Evolutionary conservation across 805 yeast genomes (phyloP), one percentile per base, ranked within the genome.

Genomic region (Alloascoidea hylecoeti): DNA sequence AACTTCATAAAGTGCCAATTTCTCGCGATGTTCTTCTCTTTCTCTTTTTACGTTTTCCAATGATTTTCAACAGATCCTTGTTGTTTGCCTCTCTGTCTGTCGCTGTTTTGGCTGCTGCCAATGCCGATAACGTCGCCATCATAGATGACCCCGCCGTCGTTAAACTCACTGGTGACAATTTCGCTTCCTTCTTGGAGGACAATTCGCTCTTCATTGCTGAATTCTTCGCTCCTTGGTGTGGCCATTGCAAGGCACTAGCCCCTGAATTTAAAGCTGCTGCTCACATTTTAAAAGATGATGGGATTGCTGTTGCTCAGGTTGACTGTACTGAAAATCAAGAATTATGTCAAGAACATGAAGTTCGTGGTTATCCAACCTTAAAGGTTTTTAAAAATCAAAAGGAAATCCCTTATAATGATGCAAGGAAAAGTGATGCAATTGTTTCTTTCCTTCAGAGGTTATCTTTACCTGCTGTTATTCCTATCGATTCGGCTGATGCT

Each of bases 141-240:
- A 23, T 23, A 9, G 30, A 23, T 23, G 30, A 23, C 2, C 42
- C 53, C 16, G 39, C 46, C 18, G 60, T 72, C 15, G 47, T 66
- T 32, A 64, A 62, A 41, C 64, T 64, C 34, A 64, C 61, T 39
- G 75, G 66, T 42, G 55, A 58, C 37, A 68, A 60, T 40, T 23
- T 23, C n/a, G 30, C 9, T 23, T 9, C 30, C 9, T 23, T 23
- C n/a, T 23, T 23, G 30, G n/a, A 23, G n/a, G 30, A 23, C 13
- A 9, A 23, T n/a, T 9, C 9, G 13, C 30, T 23, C n/a, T 23
- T 23, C 30, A 49, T 88, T 41, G 95, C 89, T 40, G 82, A 84
- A 65, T 89, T 88, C 64, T 88, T 82, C 55, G 96, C 97, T 36
- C 94, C 96, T 56, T 89, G 97, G 96, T 88, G 95, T 70, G 95